Evolutionary conservation across 1,139 yeast species (phyloP), one percentile per base, ranked within the genome.

Genomic region (Arxiozyma slooffiae): DNA sequence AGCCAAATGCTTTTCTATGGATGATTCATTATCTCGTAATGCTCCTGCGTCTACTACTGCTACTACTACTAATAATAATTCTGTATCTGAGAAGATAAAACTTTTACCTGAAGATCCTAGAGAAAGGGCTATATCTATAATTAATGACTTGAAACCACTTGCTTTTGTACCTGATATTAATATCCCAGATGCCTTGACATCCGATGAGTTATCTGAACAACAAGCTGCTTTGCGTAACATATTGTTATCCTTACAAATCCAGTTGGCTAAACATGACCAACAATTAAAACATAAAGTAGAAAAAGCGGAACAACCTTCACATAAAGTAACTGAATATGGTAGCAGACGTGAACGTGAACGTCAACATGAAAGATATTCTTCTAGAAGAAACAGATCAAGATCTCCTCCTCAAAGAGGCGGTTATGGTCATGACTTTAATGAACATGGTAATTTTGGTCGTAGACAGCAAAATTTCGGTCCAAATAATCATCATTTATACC

Each of bases 1-100:
- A 65, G 67, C 72, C n/a, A 81, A 78, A 60, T 80, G 79, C 67
- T 82, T 81, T 61, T 72, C 74, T 47, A 71, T 78, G 52, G 57
- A 51, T 23, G 52, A 43, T 16, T 53, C 64, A 38, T 51, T 38
- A 22, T 42, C 45, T 34, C 48, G 34, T 14, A 37, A 24, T n/a
- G 18, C 14, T 8, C 4, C 21, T 16, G 11, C 43, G 22, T 46
- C 26, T 39, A n/a, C 22, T 44, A 6, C n/a, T 22, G n/a, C 34
- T 21, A 22, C n/a, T n/a, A n/a, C n/a, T n/a, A n/a, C 34, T 23
- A 36, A 21, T 16, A 23, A 36, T 7, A 34, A 22, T 18, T 41
- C 45, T 30, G 23, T 2, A 4, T 30, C 36, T n/a, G 24, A 43
- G 11, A 51, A 61, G 17, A 50, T 63, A 21, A 51, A 62, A 11